These are phyloP conservation scores for Wickerhamomyces queroliae DNA, from an alignment of 805 yeast genomes.

Conservation along the genomic window DNA sequence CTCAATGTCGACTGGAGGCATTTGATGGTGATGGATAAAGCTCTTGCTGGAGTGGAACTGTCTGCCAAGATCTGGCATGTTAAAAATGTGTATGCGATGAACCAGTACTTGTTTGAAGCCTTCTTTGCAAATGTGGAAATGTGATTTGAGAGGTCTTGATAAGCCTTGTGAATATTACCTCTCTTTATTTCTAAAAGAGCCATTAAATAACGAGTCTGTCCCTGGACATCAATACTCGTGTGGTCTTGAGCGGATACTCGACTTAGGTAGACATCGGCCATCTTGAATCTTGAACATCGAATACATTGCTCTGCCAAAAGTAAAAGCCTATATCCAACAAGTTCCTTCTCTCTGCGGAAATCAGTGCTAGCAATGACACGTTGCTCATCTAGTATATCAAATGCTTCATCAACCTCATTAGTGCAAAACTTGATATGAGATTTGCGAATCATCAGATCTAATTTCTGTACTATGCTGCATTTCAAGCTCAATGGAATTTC, in stretches of 20 bases:
- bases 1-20: conserved; percentile 41
- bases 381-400: conserved; percentile 31
- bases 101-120: conserved; percentile 33
- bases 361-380: conserved; percentile 8
- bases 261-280: conserved; percentile 19
- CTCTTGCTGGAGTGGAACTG: conserved; percentile 41
- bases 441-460: conserved; percentile 33
- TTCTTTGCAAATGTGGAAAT: conserved; percentile 10
- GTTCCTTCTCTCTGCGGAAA: conserved; percentile 28
- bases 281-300: conserved; percentile 19
- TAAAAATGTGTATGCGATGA: conserved; percentile 39
- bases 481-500: conserved; percentile 39
- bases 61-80: conserved; percentile 38
- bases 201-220: conserved; percentile 22
- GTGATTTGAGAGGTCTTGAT: conserved; percentile 13
- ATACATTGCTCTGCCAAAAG: conserved; percentile 30
- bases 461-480: conserved; percentile 30
- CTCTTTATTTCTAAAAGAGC: conserved; percentile 16
- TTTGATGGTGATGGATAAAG: conserved; percentile 42
- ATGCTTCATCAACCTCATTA: conserved; percentile 37
- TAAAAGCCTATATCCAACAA: conserved; percentile 35
- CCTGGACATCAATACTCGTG: conserved; percentile 22
- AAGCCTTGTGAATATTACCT: conserved; percentile 19
- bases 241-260: conserved; percentile 18
- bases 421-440: conserved; percentile 29